Percentiles rank a stretch among this genome's conserved stretches.
phyloP scores from a whole-genome alignment of 495 filamentous ascomycete species.

The Hamigera avellanea region DNA sequence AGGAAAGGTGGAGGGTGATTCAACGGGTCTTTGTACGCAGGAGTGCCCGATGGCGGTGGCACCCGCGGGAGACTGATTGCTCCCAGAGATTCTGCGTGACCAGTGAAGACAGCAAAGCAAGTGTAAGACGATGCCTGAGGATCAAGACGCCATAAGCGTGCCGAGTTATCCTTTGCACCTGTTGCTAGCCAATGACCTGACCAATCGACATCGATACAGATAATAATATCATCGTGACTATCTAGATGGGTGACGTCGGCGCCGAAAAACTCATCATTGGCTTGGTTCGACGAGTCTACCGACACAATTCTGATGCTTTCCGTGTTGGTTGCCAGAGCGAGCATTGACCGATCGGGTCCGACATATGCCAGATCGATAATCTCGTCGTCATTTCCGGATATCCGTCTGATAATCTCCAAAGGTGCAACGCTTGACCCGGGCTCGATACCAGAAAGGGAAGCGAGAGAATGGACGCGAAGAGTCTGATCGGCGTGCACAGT shows the following conservation, averaged over 20 bases:
- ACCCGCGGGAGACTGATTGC: slow-evolving; percentile 72
- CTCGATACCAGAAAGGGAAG: slow-evolving; percentile 23
- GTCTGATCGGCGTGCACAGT: slow-evolving; percentile 87
- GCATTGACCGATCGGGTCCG: slow-evolving; percentile 60
- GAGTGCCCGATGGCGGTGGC: slow-evolving; percentile 49
- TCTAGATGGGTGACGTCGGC: slow-evolving; percentile 75
- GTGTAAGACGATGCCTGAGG: slow-evolving; percentile 59
- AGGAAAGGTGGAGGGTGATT: slow-evolving; percentile 73
- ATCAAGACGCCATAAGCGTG: slow-evolving; percentile 84
- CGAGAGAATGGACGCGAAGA: slow-evolving; percentile 59
- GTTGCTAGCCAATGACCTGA: slow-evolving; percentile 94
- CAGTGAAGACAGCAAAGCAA: slow-evolving; percentile 71
- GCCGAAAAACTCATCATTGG: slow-evolving; percentile 56
- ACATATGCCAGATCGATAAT: slow-evolving; percentile 88
- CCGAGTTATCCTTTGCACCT: slow-evolving; percentile 92
- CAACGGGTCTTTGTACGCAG: slow-evolving; percentile 53
- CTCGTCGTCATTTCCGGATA: slow-evolving; percentile 94
- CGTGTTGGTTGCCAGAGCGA: slow-evolving; percentile 90
- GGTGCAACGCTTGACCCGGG: slow-evolving; percentile 28
- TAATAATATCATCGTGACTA: slow-evolving; percentile 90
- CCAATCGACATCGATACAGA: slow-evolving; percentile 90
- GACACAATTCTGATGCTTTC: slow-evolving; percentile 85
- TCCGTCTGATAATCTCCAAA: slow-evolving; percentile 50
- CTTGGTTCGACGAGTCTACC: slow-evolving; percentile 28
- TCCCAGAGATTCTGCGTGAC: slow-evolving; percentile 91